Percentiles rank a stretch among this genome's conserved stretches.
Conservation (phyloP, 2,329 filamentous ascomycete species). For the Epichloe gansuensis region DNA sequence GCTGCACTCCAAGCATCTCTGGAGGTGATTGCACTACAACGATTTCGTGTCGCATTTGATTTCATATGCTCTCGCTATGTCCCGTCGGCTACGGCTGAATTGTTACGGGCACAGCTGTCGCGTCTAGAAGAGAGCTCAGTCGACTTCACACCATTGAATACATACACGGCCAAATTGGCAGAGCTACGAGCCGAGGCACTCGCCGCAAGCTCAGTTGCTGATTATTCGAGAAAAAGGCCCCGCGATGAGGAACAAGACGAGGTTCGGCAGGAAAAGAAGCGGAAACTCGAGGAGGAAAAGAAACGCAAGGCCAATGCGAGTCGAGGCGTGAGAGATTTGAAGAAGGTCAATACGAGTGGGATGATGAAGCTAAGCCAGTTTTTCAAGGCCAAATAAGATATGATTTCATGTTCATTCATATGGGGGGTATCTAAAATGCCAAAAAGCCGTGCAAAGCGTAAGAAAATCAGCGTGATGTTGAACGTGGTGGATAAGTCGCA, state of each 20-base stretch:
- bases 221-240: constrained; percentile 58
- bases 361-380: constrained; percentile 98
- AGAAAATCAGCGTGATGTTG: not conserved
- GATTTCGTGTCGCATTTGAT: constrained; percentile 48
- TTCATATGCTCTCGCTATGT: constrained; percentile 54
- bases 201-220: constrained; percentile 51
- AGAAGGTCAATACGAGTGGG: constrained; percentile 79
- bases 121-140: constrained; percentile 23
- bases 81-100: constrained; percentile 26
- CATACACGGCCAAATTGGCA: constrained; percentile 54
- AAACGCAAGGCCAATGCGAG: constrained; percentile 65
- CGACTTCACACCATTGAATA: constrained; percentile 59
- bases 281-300: constrained; percentile 79
- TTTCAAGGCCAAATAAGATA: constrained; percentile 57
- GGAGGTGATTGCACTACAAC: constrained; percentile 45
- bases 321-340: constrained; percentile 62
- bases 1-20: constrained; percentile 33
- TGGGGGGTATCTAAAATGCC: constrained; percentile 19
- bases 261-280: constrained; percentile 62
- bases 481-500: not conserved
- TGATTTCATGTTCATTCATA: constrained; percentile 8
- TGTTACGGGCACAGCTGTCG: constrained; percentile 28
- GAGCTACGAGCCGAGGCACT: constrained; percentile 59
- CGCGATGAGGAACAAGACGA: constrained; percentile 55
- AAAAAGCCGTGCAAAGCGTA: not conserved